These are phyloP conservation scores for Saturnispora ahearnii DNA, from an alignment of 805 yeast species.

Conservation along the genomic window DNA sequence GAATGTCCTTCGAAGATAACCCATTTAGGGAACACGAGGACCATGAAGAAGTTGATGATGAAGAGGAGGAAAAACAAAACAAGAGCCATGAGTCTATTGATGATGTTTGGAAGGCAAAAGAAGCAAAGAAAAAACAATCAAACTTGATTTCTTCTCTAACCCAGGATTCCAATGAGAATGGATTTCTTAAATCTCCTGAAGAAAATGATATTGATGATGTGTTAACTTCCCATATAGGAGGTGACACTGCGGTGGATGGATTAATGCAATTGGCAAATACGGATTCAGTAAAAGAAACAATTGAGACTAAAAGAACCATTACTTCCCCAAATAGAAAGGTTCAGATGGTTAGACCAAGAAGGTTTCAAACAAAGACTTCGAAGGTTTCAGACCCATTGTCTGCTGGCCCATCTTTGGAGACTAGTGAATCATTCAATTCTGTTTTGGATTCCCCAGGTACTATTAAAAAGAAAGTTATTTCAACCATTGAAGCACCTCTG, in stretches of 20 bases:
- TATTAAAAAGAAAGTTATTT: conserved; percentile 13
- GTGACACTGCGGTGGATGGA: not conserved
- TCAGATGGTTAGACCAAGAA: conserved; percentile 39
- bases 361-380: conserved; percentile 16
- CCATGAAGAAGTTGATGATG: conserved; percentile 9
- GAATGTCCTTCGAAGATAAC: conserved; percentile 2
- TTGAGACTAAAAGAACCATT: conserved; percentile 5
- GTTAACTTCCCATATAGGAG: not conserved
- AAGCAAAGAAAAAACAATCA: not conserved
- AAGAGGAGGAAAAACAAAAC: conserved; percentile 12
- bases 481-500: conserved; percentile 41
- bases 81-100: conserved; percentile 11
- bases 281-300: conserved; percentile 2
- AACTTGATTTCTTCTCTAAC: conserved; percentile 1
- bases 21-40: conserved; percentile 14
- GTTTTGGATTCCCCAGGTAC: conserved; percentile 23
- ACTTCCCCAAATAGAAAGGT: conserved; percentile 33
- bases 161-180: not conserved
- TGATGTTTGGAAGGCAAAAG: conserved; percentile 3
- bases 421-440: conserved; percentile 17
- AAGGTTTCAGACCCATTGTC: conserved; percentile 23
- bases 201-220: conserved; percentile 4
- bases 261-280: not conserved
- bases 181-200: conserved; percentile 1
- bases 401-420: not conserved